Evolutionary conservation across 192 early-diverging fungal genomes (phyloP), one percentile per base, ranked within the genome.

Genomic region (Coemansia sp.): DNA sequence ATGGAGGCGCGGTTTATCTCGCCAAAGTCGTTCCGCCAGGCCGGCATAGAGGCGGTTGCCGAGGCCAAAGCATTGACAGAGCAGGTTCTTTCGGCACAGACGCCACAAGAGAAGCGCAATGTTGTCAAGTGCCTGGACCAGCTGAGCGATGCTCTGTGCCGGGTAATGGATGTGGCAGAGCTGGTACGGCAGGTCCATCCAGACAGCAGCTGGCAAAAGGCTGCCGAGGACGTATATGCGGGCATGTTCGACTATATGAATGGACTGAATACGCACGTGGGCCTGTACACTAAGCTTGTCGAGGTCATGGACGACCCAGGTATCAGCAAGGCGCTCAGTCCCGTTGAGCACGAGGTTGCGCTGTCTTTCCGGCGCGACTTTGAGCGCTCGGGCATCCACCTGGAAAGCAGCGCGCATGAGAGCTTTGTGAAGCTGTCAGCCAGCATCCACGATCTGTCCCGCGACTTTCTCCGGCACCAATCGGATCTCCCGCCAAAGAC

Each of bases 131-230:
- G 86, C 32, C 78, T 96, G 37, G 96, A 98, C 58, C 75, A 86
- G 36, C 75, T 96, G 14, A 88, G 85, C 16, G 91, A 98, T 62
- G 76, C 81, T 2, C 74, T 98, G 12, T 98, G 95, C 33, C 80
- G 84, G 27, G 88, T 96, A 1, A 86, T 96, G 64, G 96, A 99
- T 48, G 80, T 84, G 31, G 83, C 88, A 0, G 96, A 99, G 61
- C 82, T 99, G n/a, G 75, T 96, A 4, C 81, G 92, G 25, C 89
- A 89, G 52, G 84, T 90, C 25, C 94, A 97, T 47, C 90, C 96
- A 0, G 85, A 90, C 56, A 46, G 48, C 49, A 51, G 44, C 19
- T 87, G 82, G 67, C 73, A 85, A 38, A 58, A 76, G 27, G 85
- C 82, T 5, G 94, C 96, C 1, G 85, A 92, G 54, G 56, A 77